Evolutionary conservation across 2,329 filamentous ascomycete genomes (phyloP).

Genomic region (Dothideomycetidae sp.): DNA sequence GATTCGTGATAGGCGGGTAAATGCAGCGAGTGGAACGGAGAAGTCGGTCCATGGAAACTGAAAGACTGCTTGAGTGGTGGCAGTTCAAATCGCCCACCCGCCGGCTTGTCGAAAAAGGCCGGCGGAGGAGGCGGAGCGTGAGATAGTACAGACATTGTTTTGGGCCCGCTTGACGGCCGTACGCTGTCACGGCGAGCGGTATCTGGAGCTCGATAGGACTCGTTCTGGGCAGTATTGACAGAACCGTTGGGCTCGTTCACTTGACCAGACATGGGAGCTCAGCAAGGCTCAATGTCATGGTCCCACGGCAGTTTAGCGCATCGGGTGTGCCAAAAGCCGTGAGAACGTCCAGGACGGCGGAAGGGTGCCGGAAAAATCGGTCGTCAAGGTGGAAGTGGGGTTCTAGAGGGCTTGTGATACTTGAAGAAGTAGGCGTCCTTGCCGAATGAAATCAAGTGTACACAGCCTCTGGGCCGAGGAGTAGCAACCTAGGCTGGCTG

Average conservation of each 20-base stretch:
- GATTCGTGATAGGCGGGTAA: neutral
- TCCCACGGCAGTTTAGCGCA: neutral
- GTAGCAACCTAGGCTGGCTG: too few relatives aligned
- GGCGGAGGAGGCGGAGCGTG: neutral
- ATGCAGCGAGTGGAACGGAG: neutral
- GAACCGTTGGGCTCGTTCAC: neutral
- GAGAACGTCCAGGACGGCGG: too few relatives aligned
- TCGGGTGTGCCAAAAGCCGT: neutral
- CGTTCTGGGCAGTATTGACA: too few relatives aligned
- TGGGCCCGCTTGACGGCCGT: neutral
- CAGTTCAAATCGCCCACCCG: neutral
- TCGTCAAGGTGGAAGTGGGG: too few relatives aligned
- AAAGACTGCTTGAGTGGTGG: slow-evolving; percentile 6
- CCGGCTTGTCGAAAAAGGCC: neutral
- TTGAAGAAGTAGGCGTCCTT: too few relatives aligned
- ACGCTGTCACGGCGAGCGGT: neutral
- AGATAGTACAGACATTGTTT: neutral
- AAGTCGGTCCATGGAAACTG: neutral
- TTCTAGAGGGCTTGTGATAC: too few relatives aligned
- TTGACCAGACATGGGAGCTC: neutral
- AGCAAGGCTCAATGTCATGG: neutral
- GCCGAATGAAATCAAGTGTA: too few relatives aligned
- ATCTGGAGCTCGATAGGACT: too few relatives aligned
- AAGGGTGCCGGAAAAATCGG: too few relatives aligned
- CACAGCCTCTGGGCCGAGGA: too few relatives aligned